These are phyloP conservation scores for Bipolaris sorokiniana DNA, from an alignment of 2,329 filamentous ascomycete species.

Conservation along the genomic window DNA sequence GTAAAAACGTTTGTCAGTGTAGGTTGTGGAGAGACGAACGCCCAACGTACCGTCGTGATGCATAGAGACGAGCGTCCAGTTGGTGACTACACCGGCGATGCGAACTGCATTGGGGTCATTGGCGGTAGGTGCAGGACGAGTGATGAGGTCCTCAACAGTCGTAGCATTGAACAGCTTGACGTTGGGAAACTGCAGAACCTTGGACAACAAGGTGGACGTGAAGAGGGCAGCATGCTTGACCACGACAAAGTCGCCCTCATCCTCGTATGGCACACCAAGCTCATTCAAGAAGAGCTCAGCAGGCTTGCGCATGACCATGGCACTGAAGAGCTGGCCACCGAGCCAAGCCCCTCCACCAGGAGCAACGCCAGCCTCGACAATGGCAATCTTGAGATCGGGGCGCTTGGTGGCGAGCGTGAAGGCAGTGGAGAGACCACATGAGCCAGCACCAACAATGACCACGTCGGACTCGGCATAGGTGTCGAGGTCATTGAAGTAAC, in stretches of 20 bases:
- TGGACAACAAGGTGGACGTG: slow-evolving; percentile 83
- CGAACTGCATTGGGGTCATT: slow-evolving; percentile 63
- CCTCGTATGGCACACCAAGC: slow-evolving; percentile 82
- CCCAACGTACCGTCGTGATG: slow-evolving; percentile 33
- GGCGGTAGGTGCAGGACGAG: slow-evolving; percentile 61
- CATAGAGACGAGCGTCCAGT: slow-evolving; percentile 91
- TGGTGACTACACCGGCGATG: slow-evolving; percentile 89
- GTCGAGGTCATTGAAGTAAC: slow-evolving; percentile 91
- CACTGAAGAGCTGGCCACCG: slow-evolving; percentile 90
- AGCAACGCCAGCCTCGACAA: slow-evolving; percentile 85
- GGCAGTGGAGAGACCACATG: slow-evolving; percentile 82
- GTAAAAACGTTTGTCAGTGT: slow-evolving; percentile 53
- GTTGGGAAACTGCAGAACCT: slow-evolving; percentile 84
- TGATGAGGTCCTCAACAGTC: slow-evolving; percentile 90
- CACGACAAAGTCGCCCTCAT: slow-evolving; percentile 86
- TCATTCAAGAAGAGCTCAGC: slow-evolving; percentile 84
- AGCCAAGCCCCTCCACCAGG: slow-evolving; percentile 89
- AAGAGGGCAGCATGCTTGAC: slow-evolving; percentile 95
- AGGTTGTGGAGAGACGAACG: background rate
- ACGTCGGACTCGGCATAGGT: slow-evolving; percentile 90
- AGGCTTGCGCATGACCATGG: slow-evolving; percentile 94
- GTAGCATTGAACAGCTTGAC: slow-evolving; percentile 97
- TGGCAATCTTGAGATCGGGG: slow-evolving; percentile 88
- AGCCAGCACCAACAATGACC: slow-evolving; percentile 90
- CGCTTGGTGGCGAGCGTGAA: slow-evolving; percentile 84